A percentile compares a stretch with the other conserved stretches of the same genome.
Conservation (phyloP, 2,329 filamentous ascomycete species). For the Hyphodiscus sp. region DNA sequence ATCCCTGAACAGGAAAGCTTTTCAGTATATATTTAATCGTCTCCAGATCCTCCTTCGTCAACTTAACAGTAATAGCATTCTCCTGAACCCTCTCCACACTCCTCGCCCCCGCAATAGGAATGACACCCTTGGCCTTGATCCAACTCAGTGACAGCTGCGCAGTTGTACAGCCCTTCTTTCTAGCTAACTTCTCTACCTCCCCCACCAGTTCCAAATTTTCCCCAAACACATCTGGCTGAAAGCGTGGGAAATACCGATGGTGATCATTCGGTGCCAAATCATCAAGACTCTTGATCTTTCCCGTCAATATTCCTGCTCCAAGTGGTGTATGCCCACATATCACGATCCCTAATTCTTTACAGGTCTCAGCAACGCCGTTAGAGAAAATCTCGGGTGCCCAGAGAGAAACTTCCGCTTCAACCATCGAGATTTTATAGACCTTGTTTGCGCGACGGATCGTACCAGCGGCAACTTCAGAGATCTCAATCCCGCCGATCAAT, state of each 20-base stretch:
- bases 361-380: conserved; percentile 40
- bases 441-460: conserved; percentile 36
- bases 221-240: conserved; percentile 54
- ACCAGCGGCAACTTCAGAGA: conserved; percentile 37
- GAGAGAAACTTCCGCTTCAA: conserved; percentile 41
- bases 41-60: conserved; percentile 27
- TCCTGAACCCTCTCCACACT: conserved; percentile 25
- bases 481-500: conserved; percentile 37
- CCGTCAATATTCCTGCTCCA: conserved; percentile 50
- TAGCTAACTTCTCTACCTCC: conserved; percentile 50
- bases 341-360: conserved; percentile 60
- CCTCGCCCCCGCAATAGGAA: conserved; percentile 30
- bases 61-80: conserved; percentile 25
- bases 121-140: conserved; percentile 16
- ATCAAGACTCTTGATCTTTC: conserved; percentile 39
- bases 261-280: conserved; percentile 48
- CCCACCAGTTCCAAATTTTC: conserved; percentile 56
- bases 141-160: conserved; percentile 49
- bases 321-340: conserved; percentile 45
- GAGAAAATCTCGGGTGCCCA: conserved; percentile 32
- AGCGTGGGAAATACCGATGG: conserved; percentile 56
- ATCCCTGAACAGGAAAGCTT: conserved; percentile 14
- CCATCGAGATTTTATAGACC: conserved; percentile 36
- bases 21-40: conserved; percentile 25
- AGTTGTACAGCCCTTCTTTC: conserved; percentile 50